Base-by-base conservation (phyloP, 139 green algal genomes). In the Chlorella vulgaris region DNA sequence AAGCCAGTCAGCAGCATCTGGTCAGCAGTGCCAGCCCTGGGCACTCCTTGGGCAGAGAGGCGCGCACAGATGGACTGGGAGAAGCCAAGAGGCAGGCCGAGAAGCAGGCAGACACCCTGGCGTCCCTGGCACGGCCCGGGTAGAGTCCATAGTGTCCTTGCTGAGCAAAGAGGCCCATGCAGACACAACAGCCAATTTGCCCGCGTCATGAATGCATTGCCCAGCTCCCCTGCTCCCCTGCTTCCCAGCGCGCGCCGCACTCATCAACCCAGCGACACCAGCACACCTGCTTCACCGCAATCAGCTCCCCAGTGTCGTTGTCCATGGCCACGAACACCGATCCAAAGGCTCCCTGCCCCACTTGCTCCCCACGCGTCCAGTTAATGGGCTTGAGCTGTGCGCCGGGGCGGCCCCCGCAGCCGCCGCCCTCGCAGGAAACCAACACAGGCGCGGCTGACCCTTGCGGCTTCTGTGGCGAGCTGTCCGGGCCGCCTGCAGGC, bases 271-370 rank as follows among this genome's bases (percentile, higher is more conserved):
- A 28, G 22, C 10, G 3, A 2, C 5, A 8, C 42, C 8, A 4
- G 3, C 39, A 33, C 43, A 97, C 92, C 89, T 98, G 95, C 89
- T 99, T 99, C 24, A 99, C 93, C 3, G 96, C 96, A 42, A 99
- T 92, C 33, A 99, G 89, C 84, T 96, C 82, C 2, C 96, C 96
- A 0, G 91, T 98, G 40, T 96, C 93, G n/a, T 97, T 91, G 85
- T 98, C 94, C 29, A 98, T 86, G 3, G 90, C 95, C 53, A 94
- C 80, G 71, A 96, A 99, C n/a, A 97, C 96, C 10, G 87, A 87
- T 21, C 96, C 96, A 87, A 97, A 99, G 2, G 95, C 96, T 35
- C 96, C 96, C 35, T 91, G 86, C 1, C 96, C 96, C 6, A 99
- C 93, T 22, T 97, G 89, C 61, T 97, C 91, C 33, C 96, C 96